Evolutionary conservation across 2,329 filamentous ascomycete species (phyloP).

Genomic region (Penicillium sp.): DNA sequence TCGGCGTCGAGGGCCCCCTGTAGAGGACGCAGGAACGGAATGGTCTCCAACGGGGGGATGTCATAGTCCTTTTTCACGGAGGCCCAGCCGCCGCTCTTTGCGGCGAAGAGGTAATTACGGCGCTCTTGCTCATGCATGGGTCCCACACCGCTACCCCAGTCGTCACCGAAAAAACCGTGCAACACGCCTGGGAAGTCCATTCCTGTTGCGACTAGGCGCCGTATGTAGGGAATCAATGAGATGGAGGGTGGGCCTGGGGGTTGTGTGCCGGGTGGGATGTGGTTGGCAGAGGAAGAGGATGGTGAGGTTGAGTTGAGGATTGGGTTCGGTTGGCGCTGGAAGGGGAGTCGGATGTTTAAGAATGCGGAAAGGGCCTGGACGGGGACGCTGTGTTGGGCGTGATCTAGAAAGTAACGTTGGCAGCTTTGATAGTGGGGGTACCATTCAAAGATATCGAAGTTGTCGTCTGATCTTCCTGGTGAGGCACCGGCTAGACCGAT

Average conservation of each 20-base stretch:
- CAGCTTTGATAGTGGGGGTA: constrained; percentile 88
- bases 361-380: constrained; percentile 88
- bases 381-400: constrained; percentile 77
- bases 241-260: constrained; percentile 48
- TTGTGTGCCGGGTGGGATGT: constrained; percentile 39
- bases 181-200: constrained; percentile 85
- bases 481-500: constrained; percentile 39
- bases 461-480: constrained; percentile 42
- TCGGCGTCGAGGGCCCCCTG: constrained; percentile 74
- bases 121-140: constrained; percentile 84
- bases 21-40: constrained; percentile 85
- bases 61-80: constrained; percentile 90
- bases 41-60: constrained; percentile 74
- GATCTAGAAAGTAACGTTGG: constrained; percentile 85
- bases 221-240: constrained; percentile 83
- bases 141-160: constrained; percentile 79
- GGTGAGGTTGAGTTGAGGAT: constrained; percentile 43
- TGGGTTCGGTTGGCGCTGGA: constrained; percentile 64
- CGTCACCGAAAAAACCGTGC: constrained; percentile 94
- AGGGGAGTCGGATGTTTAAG: constrained; percentile 88
- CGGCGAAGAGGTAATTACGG: constrained; percentile 90
- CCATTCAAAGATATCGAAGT: constrained; percentile 78
- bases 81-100: constrained; percentile 88
- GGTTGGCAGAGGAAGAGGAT: constrained; percentile 41
- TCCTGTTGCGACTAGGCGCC: constrained; percentile 84